phyloP scores from a whole-genome alignment of 2,329 filamentous ascomycete species.

The Paracorniculantispora psalliotae region DNA sequence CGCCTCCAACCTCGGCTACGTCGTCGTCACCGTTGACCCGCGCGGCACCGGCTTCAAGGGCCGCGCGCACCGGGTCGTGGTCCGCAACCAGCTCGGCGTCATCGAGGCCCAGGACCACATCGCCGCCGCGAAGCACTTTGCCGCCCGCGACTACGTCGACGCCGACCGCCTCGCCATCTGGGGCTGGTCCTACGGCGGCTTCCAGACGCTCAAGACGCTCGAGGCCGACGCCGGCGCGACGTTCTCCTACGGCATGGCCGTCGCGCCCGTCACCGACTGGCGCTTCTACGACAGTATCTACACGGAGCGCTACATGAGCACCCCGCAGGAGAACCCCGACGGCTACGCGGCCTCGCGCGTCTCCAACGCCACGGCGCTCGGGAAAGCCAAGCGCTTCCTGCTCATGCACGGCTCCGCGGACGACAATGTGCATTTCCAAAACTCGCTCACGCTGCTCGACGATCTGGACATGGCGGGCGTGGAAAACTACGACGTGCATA shows the following conservation, averaged over 20 bases:
- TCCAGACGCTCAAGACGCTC: slow-evolving; percentile 89
- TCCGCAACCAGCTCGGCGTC: slow-evolving; percentile 78
- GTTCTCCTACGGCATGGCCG: slow-evolving; percentile 96
- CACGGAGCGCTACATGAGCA: slow-evolving; percentile 96
- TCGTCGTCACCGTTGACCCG: slow-evolving; percentile 92
- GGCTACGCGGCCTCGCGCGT: slow-evolving; percentile 77
- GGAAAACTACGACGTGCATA: slow-evolving; percentile 93
- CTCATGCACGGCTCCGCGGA: slow-evolving; percentile 96
- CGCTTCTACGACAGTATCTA: slow-evolving; percentile 91
- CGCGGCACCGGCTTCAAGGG: slow-evolving; percentile 89
- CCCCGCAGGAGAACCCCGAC: slow-evolving; percentile 70
- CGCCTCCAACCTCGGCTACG: slow-evolving; percentile 78
- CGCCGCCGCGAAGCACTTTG: slow-evolving; percentile 79
- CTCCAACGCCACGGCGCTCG: slow-evolving; percentile 66
- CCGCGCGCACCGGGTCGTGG: slow-evolving; percentile 72
- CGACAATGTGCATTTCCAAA: slow-evolving; percentile 97
- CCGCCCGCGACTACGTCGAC: slow-evolving; percentile 77
- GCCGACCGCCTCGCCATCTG: slow-evolving; percentile 80
- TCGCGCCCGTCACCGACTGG: slow-evolving; percentile 98
- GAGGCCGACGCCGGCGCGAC: slow-evolving; percentile 85
- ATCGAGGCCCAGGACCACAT: slow-evolving; percentile 91
- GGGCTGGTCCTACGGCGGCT: slow-evolving; percentile 98
- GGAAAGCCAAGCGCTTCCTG: slow-evolving; percentile 77
- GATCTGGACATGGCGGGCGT: slow-evolving; percentile 74
- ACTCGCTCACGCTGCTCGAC: slow-evolving; percentile 82